These are phyloP conservation scores for Lichtheimia ornata DNA, from an alignment of 371 early-diverging fungal species.

Conservation along the genomic window DNA sequence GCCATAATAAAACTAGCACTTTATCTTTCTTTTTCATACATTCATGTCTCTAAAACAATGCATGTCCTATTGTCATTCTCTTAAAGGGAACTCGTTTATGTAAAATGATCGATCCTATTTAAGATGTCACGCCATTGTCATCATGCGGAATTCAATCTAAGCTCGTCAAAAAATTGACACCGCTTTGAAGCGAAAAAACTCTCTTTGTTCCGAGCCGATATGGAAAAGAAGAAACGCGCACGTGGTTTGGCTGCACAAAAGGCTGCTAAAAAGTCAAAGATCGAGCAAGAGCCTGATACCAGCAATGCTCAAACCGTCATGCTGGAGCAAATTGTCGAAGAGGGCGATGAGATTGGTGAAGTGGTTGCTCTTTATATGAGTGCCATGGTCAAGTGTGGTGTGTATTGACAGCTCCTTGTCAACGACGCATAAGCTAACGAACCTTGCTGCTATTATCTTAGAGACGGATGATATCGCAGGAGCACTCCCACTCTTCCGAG, in stretches of 20 bases:
- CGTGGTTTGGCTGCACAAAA: conserved; percentile 40
- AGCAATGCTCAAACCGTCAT: conserved; percentile 49
- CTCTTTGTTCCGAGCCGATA: conserved; percentile 2
- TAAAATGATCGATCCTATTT: too few relatives aligned
- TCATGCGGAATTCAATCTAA: too few relatives aligned
- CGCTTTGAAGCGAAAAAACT: too few relatives aligned
- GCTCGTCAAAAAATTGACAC: too few relatives aligned
- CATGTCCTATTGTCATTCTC: too few relatives aligned
- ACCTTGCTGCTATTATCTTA: conserved; percentile 3
- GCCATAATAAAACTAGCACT: too few relatives aligned
- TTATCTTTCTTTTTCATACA: too few relatives aligned
- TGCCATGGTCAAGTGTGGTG: conserved; percentile 47
- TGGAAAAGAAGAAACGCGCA: conserved; percentile 53
- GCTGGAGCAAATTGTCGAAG: conserved; percentile 50
- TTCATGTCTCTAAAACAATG: too few relatives aligned
- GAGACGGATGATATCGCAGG: conserved; percentile 25
- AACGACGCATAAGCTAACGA: too few relatives aligned
- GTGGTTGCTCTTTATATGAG: conserved; percentile 44
- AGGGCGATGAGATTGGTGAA: conserved; percentile 56
- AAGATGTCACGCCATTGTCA: too few relatives aligned
- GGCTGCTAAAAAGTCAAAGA: conserved; percentile 43
- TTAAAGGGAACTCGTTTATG: too few relatives aligned
- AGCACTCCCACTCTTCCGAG: conserved; percentile 50
- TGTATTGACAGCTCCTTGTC: too few relatives aligned
- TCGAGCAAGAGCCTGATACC: conserved; percentile 18